Percentiles rank a stretch among this genome's conserved stretches.
Conservation (phyloP, 2,329 filamentous ascomycete species). For the Monosporascus sp. region DNA sequence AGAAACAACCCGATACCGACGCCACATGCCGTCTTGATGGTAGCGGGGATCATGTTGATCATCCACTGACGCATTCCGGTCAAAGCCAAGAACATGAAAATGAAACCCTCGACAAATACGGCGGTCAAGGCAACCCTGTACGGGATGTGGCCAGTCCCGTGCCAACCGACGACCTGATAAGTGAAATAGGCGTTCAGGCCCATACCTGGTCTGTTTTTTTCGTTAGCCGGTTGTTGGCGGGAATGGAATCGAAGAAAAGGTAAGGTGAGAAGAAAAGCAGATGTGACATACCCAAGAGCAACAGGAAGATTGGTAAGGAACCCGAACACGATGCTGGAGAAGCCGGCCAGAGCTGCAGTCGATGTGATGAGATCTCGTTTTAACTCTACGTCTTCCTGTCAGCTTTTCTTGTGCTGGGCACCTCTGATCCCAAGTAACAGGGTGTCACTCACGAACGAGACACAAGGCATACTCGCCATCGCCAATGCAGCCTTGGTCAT, state of each 20-base stretch:
- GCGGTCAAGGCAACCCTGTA: slow-evolving; percentile 58
- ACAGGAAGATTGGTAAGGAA: slow-evolving; percentile 78
- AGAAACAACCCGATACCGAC: slow-evolving; percentile 62
- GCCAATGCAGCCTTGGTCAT: slow-evolving; percentile 41
- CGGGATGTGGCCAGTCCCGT: slow-evolving; percentile 50
- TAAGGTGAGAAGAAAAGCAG: background rate
- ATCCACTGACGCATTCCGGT: slow-evolving; percentile 71
- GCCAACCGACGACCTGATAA: slow-evolving; percentile 59
- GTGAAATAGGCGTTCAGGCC: slow-evolving; percentile 64
- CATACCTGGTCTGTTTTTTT: slow-evolving; percentile 52
- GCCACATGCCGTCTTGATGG: slow-evolving; percentile 60
- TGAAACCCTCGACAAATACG: slow-evolving; percentile 59
- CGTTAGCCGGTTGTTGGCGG: background rate
- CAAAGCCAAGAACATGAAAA: slow-evolving; percentile 59
- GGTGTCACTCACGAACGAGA: slow-evolving; percentile 35
- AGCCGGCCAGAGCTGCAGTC: slow-evolving; percentile 72
- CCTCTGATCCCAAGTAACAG: background rate
- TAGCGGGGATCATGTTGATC: slow-evolving; percentile 58
- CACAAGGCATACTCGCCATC: slow-evolving; percentile 39
- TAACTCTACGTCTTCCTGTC: slow-evolving; percentile 38
- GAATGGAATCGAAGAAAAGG: too few relatives aligned
- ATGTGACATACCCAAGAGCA: slow-evolving; percentile 58
- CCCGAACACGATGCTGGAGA: slow-evolving; percentile 72
- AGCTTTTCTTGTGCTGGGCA: slow-evolving; percentile 1
- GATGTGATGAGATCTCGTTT: slow-evolving; percentile 76